Percentiles rank a stretch among this genome's conserved stretches.
Conservation (phyloP, 805 yeast species). For the Jamesozyma rosinii region DNA sequence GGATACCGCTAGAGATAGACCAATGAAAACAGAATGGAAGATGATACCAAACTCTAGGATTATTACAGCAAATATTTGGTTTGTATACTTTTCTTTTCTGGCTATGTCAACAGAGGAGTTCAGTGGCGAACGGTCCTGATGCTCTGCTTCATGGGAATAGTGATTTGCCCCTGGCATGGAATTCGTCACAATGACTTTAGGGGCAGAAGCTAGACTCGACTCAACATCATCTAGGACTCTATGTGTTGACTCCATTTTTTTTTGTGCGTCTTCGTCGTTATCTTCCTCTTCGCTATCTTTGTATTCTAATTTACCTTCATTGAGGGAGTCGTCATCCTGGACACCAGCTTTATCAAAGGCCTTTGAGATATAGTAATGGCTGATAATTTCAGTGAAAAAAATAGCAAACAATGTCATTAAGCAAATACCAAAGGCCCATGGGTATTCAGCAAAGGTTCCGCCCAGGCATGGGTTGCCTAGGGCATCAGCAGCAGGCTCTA, state of each 20-base stretch:
- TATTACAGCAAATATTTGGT: constrained; percentile 46
- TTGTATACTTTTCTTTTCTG: constrained; percentile 41
- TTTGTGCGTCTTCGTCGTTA: not conserved
- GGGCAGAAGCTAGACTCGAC: not conserved
- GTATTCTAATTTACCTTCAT: not conserved
- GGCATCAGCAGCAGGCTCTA: constrained; percentile 40
- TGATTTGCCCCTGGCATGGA: constrained; percentile 8
- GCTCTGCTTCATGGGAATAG: constrained; percentile 6
- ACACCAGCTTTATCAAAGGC: constrained; percentile 14
- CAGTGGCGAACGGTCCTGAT: constrained; percentile 11
- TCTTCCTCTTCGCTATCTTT: not conserved
- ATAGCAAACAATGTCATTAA: constrained; percentile 38
- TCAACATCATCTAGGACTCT: not conserved
- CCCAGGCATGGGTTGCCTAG: constrained; percentile 48
- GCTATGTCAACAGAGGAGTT: constrained; percentile 9
- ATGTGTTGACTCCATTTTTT: not conserved
- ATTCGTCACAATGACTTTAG: not conserved
- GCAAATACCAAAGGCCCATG: constrained; percentile 51
- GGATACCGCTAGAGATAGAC: constrained; percentile 54
- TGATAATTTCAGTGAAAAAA: constrained; percentile 41
- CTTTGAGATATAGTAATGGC: constrained; percentile 36
- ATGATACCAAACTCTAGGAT: constrained; percentile 64
- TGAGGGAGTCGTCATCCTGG: constrained; percentile 12
- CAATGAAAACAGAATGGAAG: constrained; percentile 69
- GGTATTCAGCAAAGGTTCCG: constrained; percentile 44